Percentiles rank a stretch among this genome's conserved stretches.
These are phyloP conservation scores for Porpolomopsis calyptriformis DNA, from an alignment of 768 basidiomycete species.

Conservation along the genomic window DNA sequence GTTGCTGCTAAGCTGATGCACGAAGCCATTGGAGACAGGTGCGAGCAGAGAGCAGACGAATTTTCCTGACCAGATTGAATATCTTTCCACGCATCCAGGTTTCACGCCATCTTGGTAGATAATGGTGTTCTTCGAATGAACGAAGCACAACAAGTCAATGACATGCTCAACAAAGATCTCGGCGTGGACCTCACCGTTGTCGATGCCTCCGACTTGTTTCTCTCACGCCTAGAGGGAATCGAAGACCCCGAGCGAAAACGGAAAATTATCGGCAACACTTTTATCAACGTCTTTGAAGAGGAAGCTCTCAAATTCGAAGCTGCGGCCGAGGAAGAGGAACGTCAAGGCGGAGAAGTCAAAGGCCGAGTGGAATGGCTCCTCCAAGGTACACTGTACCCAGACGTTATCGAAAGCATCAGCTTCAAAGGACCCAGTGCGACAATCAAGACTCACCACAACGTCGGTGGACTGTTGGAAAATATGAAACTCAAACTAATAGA, in stretches of 20 bases:
- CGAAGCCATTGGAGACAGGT: slow-evolving; percentile 97
- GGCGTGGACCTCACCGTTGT: slow-evolving; percentile 95
- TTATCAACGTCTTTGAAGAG: slow-evolving; percentile 95
- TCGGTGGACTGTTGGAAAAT: slow-evolving; percentile 88
- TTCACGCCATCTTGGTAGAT: slow-evolving; percentile 99
- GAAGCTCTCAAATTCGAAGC: slow-evolving; percentile 86
- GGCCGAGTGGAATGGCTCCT: slow-evolving; percentile 95
- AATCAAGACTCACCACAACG: slow-evolving; percentile 99
- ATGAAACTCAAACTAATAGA: slow-evolving; percentile 99
- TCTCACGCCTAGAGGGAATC: slow-evolving; percentile 76
- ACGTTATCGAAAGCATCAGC: slow-evolving; percentile 98
- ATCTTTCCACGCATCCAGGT: slow-evolving; percentile 39
- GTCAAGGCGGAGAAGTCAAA: slow-evolving; percentile 56
- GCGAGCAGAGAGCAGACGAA: slow-evolving; percentile 9
- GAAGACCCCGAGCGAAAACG: slow-evolving; percentile 97
- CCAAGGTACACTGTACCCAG: slow-evolving; percentile 96
- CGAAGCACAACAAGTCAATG: slow-evolving; percentile 82
- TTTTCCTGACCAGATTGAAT: slow-evolving; percentile 1
- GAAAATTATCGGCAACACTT: slow-evolving; percentile 98
- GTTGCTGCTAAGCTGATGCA: slow-evolving; percentile 99
- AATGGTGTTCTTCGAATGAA: slow-evolving; percentile 92
- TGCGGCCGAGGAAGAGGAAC: slow-evolving; percentile 65
- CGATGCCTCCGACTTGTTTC: slow-evolving; percentile 90
- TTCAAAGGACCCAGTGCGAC: slow-evolving; percentile 99
- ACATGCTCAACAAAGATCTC: slow-evolving; percentile 87